Evolutionary conservation across 331 rosid species (phyloP), one percentile per base, ranked within the genome.

Genomic region (Prunus yedoensis): DNA sequence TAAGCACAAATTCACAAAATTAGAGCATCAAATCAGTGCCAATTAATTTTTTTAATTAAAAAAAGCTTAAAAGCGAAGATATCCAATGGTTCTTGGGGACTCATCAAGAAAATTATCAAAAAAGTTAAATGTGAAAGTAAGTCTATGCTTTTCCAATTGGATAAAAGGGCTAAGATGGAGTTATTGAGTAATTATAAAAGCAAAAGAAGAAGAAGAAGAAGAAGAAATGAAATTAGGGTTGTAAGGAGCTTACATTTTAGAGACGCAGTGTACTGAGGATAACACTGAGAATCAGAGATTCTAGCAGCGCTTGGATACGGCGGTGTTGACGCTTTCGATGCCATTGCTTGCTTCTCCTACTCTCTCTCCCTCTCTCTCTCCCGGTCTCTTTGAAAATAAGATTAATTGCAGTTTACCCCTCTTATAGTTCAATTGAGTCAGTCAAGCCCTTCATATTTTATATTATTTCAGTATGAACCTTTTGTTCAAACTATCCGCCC

Each of bases 261-360:
- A 75, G 98, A 89, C 79, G 97, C 97, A 16, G 91, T 84, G 78
- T 94, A 94, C 58, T 94, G 93, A 81, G 92, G 88, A 90, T 49
- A 94, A 74, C 98, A 94, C 13, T 58, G 88, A 82, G 98, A 94
- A 81, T 94, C 98, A 8, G 98, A 21, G 76, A 94, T 78, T 82
- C 87, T 91, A 0, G 97, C 90, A 63, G 96, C 85, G 76, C 97
- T 88, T 16, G 88, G 77, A 82, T 87, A 84, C n/a, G 94, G 80
- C 51, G 89, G 85, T 46, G 86, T 68, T 56, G 98, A 81, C 49
- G 62, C 80, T 71, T 57, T 73, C 18, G 96, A 84, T 25, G 93
- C 80, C 98, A 87, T 90, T 28, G 67, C 71, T 56, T 15, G 38
- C 3, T 27, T 6, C 23, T 43, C 8, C 16, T 17, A 8, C 17